These are phyloP conservation scores for Chytriomyces sp. DNA, from an alignment of 192 early-diverging fungal species.

Conservation along the genomic window DNA sequence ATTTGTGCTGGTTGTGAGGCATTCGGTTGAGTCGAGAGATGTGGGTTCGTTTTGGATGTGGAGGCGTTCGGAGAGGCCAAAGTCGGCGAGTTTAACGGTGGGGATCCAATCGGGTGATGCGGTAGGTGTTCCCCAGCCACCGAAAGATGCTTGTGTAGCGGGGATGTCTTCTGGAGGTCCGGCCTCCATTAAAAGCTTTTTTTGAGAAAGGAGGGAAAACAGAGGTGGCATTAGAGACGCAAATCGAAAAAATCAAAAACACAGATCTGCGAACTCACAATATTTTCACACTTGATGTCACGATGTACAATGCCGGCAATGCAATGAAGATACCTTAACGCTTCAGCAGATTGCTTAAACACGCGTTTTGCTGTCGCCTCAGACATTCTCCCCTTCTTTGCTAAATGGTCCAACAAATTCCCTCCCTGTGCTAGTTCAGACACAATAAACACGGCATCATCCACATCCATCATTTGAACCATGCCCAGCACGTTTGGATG, in stretches of 20 bases:
- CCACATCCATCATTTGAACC: conserved; percentile 69
- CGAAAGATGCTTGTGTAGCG: not conserved
- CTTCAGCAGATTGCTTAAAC: conserved; percentile 76
- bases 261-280: not conserved
- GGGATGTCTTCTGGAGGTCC: not conserved
- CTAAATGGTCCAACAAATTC: conserved; percentile 66
- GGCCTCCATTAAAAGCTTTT: too few relatives aligned
- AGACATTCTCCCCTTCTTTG: conserved; percentile 44
- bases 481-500: conserved; percentile 74
- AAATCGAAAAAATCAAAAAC: not conserved
- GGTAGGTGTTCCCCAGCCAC: too few relatives aligned
- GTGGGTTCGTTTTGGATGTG: conserved; percentile 13
- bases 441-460: conserved; percentile 73
- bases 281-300: conserved; percentile 93
- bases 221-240: not conserved
- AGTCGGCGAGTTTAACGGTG: conserved; percentile 83
- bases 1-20: not conserved
- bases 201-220: not conserved
- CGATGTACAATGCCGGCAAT: conserved; percentile 77
- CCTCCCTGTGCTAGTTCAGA: conserved; percentile 71
- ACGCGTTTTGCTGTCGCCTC: conserved; percentile 61
- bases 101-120: conserved; percentile 19
- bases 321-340: conserved; percentile 80
- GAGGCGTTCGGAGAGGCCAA: conserved; percentile 71
- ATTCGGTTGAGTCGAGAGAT: conserved; percentile 36